Conservation (phyloP, 352 stramenopile species). For the Pythium coloratum region DNA sequence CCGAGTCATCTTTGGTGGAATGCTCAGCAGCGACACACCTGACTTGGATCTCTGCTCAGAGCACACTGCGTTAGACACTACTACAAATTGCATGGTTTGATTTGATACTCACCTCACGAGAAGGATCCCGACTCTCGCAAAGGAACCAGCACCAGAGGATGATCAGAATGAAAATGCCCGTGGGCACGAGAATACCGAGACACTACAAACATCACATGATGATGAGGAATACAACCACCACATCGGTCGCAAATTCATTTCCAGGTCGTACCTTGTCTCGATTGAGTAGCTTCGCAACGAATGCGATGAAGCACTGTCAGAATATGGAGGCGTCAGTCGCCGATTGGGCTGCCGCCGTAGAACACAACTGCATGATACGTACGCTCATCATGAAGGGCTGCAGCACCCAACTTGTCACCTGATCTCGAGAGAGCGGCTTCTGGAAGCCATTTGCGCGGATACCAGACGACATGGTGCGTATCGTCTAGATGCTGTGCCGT, state of each 20-base stretch:
- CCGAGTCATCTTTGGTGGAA: slow-evolving; percentile 61
- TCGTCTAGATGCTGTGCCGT: neutral
- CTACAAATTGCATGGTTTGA: neutral
- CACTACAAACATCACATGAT: slow-evolving; percentile 35
- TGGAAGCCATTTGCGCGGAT: slow-evolving; percentile 60
- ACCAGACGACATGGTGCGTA: slow-evolving; percentile 4
- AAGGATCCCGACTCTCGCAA: slow-evolving; percentile 66
- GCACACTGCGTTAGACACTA: neutral
- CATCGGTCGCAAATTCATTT: neutral
- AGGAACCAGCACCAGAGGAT: slow-evolving; percentile 64
- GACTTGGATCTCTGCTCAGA: slow-evolving; percentile 34
- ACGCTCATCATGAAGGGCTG: slow-evolving; percentile 73
- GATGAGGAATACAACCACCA: neutral
- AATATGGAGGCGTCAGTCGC: neutral
- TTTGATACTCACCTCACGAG: slow-evolving; percentile 37
- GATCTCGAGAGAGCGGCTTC: slow-evolving; percentile 75
- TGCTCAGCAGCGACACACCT: slow-evolving; percentile 37
- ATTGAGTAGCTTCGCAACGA: slow-evolving; percentile 59
- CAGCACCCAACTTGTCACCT: slow-evolving; percentile 74
- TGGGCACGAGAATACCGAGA: slow-evolving; percentile 65
- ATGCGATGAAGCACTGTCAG: slow-evolving; percentile 47
- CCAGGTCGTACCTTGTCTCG: slow-evolving; percentile 42
- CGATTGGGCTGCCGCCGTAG: neutral
- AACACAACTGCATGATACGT: slow-evolving; percentile 1
- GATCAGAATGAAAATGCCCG: slow-evolving; percentile 51